Conservation (phyloP, 2,329 filamentous ascomycete species). For the Annulohypoxylon truncatum region DNA sequence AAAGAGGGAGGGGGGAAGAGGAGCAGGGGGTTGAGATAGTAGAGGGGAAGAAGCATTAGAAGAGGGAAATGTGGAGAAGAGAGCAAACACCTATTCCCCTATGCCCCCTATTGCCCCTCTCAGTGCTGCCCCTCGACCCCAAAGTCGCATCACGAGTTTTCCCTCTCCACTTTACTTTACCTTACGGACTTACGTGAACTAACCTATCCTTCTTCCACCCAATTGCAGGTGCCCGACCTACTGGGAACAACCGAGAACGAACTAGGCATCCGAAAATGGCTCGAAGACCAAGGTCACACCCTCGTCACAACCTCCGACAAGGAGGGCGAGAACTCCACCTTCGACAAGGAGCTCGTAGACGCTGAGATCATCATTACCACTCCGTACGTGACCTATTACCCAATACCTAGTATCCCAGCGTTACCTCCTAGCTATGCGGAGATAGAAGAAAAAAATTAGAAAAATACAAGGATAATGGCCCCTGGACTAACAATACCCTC, state of each 20-base stretch:
- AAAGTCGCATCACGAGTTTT: conserved; percentile 36
- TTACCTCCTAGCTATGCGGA: background rate
- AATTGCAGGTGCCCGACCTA: conserved; percentile 75
- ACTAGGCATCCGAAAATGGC: conserved; percentile 96
- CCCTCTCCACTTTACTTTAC: conserved; percentile 21
- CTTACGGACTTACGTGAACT: conserved; percentile 26
- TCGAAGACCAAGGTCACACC: conserved; percentile 96
- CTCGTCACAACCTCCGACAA: conserved; percentile 98
- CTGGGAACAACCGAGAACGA: conserved; percentile 98
- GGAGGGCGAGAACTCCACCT: conserved; percentile 90
- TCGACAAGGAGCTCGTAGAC: conserved; percentile 95
- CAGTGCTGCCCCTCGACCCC: background rate
- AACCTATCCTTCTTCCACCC: conserved; percentile 38
- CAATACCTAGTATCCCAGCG: conserved; percentile 2
- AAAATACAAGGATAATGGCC: background rate
- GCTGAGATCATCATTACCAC: conserved; percentile 99
- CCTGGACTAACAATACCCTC: conserved; percentile 35
- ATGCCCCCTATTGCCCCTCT: background rate
- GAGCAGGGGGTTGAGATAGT: background rate
- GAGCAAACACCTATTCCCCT: conserved; percentile 9
- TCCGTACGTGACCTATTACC: conserved; percentile 68
- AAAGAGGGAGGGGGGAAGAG: conserved; percentile 4
- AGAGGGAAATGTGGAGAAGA: conserved; percentile 32
- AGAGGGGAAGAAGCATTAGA: background rate
- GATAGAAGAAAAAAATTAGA: background rate